These are phyloP conservation scores for Auricularia heimuer DNA, from an alignment of 768 basidiomycete species.

Conservation along the genomic window DNA sequence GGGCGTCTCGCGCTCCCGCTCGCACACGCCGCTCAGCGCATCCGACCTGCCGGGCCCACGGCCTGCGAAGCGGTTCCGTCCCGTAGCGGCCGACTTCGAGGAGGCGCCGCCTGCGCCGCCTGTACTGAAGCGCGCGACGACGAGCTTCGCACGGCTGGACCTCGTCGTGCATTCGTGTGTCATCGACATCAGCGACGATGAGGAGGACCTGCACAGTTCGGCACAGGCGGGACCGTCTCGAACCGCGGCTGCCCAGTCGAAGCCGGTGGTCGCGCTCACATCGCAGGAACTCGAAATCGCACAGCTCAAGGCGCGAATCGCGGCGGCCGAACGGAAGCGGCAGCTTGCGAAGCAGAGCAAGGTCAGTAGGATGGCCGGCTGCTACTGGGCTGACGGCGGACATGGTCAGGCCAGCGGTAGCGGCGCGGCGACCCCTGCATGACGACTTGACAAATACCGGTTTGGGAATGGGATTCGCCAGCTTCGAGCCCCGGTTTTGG, in stretches of 20 bases:
- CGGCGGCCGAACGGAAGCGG: neutral
- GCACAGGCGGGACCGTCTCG: neutral
- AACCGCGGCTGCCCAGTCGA: neutral
- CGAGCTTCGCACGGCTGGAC: neutral
- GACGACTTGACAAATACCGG: too few relatives aligned
- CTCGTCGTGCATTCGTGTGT: neutral
- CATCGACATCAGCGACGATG: neutral
- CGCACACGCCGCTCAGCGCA: neutral
- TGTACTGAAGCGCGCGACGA: neutral
- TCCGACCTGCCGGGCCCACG: neutral
- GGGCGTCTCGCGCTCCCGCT: neutral
- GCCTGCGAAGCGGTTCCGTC: neutral
- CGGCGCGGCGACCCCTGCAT: neutral
- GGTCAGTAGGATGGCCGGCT: neutral
- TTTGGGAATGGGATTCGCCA: too few relatives aligned
- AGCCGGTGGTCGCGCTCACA: neutral
- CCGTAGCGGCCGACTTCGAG: neutral
- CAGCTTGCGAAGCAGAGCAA: neutral
- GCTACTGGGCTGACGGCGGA: neutral
- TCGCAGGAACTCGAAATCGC: neutral
- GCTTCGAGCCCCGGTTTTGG: too few relatives aligned
- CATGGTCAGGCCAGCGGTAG: neutral
- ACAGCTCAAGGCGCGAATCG: neutral
- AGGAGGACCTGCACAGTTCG: neutral
- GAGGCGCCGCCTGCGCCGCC: neutral